phyloP scores from a whole-genome alignment of 2,329 filamentous ascomycete species.

The Aspergillus tamarii region DNA sequence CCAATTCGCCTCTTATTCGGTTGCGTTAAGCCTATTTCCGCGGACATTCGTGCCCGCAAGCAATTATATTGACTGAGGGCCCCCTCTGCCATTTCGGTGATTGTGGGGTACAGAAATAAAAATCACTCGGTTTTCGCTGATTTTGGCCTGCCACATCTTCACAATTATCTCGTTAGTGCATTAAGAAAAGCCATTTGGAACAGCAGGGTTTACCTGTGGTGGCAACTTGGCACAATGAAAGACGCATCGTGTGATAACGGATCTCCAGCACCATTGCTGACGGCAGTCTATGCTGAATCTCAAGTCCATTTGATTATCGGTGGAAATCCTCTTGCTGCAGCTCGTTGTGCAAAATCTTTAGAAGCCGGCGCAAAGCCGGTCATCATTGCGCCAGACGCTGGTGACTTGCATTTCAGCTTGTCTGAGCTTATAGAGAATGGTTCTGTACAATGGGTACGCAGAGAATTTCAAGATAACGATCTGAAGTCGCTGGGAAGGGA shows the following conservation, averaged over 20 bases:
- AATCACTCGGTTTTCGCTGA: background rate
- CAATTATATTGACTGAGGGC: constrained; percentile 10
- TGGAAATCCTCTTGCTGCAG: constrained; percentile 81
- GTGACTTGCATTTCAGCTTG: constrained; percentile 63
- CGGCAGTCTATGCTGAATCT: constrained; percentile 43
- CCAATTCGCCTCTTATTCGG: constrained; percentile 16
- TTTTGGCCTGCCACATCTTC: background rate
- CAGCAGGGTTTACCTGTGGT: constrained; percentile 18
- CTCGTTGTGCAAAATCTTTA: constrained; percentile 78
- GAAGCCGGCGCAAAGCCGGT: constrained; percentile 80
- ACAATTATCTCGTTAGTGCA: constrained; percentile 1
- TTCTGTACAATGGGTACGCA: constrained; percentile 45
- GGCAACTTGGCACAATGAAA: constrained; percentile 34
- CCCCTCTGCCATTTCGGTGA: background rate
- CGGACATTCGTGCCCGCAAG: constrained; percentile 18
- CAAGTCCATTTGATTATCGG: constrained; percentile 81
- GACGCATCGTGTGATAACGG: constrained; percentile 29
- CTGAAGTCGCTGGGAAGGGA: constrained; percentile 76
- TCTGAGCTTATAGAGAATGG: constrained; percentile 48
- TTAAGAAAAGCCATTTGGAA: background rate
- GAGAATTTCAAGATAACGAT: constrained; percentile 69
- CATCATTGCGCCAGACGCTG: constrained; percentile 71
- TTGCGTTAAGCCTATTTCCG: constrained; percentile 24
- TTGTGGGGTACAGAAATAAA: constrained; percentile 1
- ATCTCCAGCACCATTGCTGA: constrained; percentile 38